Evolutionary conservation across 2,329 filamentous ascomycete species (phyloP).

Genomic region (Neocucurbitaria cava): DNA sequence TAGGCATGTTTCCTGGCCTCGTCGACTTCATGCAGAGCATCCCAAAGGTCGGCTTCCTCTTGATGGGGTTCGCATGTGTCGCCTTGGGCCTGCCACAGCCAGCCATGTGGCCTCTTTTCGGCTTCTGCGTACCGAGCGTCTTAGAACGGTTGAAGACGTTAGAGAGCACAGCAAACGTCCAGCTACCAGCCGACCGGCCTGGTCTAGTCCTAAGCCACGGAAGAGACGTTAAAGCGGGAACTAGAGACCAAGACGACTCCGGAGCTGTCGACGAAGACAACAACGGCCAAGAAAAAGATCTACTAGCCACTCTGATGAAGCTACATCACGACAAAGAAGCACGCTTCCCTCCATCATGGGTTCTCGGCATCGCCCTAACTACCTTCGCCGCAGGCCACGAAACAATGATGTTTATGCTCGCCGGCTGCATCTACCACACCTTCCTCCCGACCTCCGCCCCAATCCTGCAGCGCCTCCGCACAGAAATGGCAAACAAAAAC

Average conservation of each 20-base stretch:
- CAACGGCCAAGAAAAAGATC: conserved; percentile 4
- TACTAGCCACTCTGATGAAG: conserved; percentile 10
- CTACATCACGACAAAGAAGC: conserved; percentile 1
- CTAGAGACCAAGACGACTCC: not conserved
- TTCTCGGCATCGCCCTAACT: conserved; percentile 8
- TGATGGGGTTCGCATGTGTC: not conserved
- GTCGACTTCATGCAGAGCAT: conserved; percentile 1
- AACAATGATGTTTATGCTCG: conserved; percentile 6
- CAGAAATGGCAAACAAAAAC: not conserved
- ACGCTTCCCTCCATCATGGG: conserved; percentile 4
- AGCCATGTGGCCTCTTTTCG: conserved; percentile 2
- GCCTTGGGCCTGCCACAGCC: not conserved
- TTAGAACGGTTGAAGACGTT: not conserved
- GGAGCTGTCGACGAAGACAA: not conserved
- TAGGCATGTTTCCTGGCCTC: conserved; percentile 4
- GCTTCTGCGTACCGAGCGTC: not conserved
- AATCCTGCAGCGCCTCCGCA: not conserved
- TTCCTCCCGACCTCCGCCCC: not conserved
- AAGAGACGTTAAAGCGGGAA: not conserved
- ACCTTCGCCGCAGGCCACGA: conserved; percentile 18
- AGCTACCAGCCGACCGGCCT: not conserved
- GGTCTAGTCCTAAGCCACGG: not conserved
- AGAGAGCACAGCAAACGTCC: not conserved
- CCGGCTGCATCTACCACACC: conserved; percentile 1
- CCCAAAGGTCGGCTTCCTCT: not conserved